Conservation (phyloP, 495 filamentous ascomycete genomes). For the Aspergillus indologenus region DNA sequence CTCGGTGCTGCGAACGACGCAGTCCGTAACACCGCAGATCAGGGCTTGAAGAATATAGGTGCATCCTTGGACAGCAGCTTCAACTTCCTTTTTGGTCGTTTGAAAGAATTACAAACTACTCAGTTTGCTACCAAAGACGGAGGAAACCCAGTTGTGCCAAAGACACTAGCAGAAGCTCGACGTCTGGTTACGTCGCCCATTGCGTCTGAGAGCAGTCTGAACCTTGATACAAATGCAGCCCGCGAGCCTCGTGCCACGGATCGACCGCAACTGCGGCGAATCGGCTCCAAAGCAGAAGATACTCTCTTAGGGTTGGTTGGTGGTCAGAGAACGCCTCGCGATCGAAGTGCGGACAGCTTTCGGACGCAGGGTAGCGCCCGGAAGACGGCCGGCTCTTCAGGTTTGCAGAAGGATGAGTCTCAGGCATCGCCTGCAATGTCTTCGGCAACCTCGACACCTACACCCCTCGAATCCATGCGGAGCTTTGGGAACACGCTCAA, state of each 20-base stretch:
- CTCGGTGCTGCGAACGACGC: conserved; percentile 80
- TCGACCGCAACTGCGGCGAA: conserved; percentile 30
- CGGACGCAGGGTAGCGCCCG: conserved; percentile 50
- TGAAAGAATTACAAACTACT: conserved; percentile 61
- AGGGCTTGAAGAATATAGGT: conserved; percentile 84
- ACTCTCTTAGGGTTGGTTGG: conserved; percentile 61
- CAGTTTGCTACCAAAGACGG: conserved; percentile 44
- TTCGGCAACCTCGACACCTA: conserved; percentile 30
- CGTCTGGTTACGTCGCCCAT: conserved; percentile 76
- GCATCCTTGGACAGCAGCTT: conserved; percentile 85
- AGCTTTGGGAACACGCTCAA: conserved; percentile 80
- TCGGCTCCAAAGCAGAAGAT: conserved; percentile 46
- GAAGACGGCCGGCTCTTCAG: conserved; percentile 24
- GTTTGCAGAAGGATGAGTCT: conserved; percentile 26
- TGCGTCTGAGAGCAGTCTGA: conserved; percentile 51
- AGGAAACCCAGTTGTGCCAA: conserved; percentile 57
- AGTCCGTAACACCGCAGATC: conserved; percentile 81
- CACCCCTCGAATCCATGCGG: conserved; percentile 77
- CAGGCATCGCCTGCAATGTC: conserved; percentile 23
- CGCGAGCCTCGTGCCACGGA: conserved; percentile 42
- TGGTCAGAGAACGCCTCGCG: conserved; percentile 58
- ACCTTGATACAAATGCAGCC: conserved; percentile 44
- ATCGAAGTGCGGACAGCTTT: conserved; percentile 75
- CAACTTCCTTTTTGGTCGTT: conserved; percentile 87
- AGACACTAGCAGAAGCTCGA: conserved; percentile 87